A percentile compares a stretch with the other conserved stretches of the same genome.
These are phyloP conservation scores for Trifolium fragiferum DNA, from an alignment of 306 rosid genomes.

Conservation along the genomic window DNA sequence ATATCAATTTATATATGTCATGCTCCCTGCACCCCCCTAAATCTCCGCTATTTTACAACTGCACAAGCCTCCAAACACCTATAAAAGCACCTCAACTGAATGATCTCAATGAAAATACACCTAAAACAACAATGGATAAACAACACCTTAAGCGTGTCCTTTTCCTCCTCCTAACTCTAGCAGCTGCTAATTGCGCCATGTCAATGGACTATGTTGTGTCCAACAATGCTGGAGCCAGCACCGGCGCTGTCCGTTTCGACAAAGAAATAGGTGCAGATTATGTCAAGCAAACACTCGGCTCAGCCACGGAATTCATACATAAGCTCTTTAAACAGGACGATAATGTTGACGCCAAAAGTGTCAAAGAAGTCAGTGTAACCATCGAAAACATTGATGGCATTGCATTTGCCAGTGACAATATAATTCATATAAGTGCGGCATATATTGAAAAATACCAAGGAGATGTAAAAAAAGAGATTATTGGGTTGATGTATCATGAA, in stretches of 20 bases:
- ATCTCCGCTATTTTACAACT: background rate
- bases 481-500: slow-evolving; percentile 54
- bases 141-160: slow-evolving; percentile 27
- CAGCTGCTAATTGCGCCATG: slow-evolving; percentile 3
- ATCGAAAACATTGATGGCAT: slow-evolving; percentile 44
- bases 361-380: slow-evolving; percentile 37
- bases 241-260: slow-evolving; percentile 39
- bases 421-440: slow-evolving; percentile 41
- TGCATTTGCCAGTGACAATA: slow-evolving; percentile 35
- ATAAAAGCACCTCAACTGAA: background rate
- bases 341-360: slow-evolving; percentile 29
- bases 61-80: slow-evolving; percentile 10
- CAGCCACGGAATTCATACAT: slow-evolving; percentile 45
- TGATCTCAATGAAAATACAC: background rate
- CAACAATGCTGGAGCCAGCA: slow-evolving; percentile 42
- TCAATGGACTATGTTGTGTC: slow-evolving; percentile 37
- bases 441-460: slow-evolving; percentile 31
- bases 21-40: slow-evolving; percentile 30
- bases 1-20: slow-evolving; percentile 6
- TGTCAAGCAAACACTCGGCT: slow-evolving; percentile 38
- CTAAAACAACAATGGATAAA: slow-evolving; percentile 37
- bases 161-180: slow-evolving; percentile 36
- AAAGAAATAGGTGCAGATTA: slow-evolving; percentile 43
- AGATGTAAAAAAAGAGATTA: slow-evolving; percentile 45
- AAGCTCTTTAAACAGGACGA: slow-evolving; percentile 35